Percentiles rank a stretch among this genome's conserved stretches.
These are phyloP conservation scores for Paramecium bursaria DNA, from an alignment of 73 alveolate genomes.

Conservation along the genomic window DNA sequence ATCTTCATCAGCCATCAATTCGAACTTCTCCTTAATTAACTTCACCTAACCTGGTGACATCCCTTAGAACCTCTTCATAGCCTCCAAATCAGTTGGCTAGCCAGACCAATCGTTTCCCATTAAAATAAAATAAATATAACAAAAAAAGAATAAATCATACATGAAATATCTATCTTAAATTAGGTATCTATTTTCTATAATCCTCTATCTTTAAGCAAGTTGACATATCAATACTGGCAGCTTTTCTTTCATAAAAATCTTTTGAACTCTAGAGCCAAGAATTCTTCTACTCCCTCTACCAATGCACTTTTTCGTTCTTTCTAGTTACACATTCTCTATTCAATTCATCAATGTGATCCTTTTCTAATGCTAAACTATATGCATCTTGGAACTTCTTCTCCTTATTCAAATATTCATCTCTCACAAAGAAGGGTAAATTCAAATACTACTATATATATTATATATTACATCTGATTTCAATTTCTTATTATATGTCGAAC, in stretches of 20 bases:
- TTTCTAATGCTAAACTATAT: background rate
- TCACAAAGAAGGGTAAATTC: constrained; percentile 2
- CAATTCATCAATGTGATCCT: background rate
- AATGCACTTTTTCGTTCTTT: constrained; percentile 39
- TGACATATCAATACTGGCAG: too few species aligned
- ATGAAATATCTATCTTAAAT: constrained; percentile 1
- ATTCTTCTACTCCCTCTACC: too few species aligned
- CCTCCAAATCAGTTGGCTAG: constrained; percentile 62
- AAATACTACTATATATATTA: background rate
- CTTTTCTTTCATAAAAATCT: background rate
- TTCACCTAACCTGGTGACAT: constrained; percentile 71
- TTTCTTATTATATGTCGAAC: background rate
- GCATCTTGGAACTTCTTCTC: too few species aligned
- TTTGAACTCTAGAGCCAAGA: background rate
- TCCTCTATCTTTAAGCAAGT: too few species aligned
- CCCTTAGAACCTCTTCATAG: constrained; percentile 56
- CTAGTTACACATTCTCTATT: constrained; percentile 6
- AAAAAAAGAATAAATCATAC: background rate
- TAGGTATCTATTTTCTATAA: too few species aligned
- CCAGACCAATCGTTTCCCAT: constrained; percentile 72
- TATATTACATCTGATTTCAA: background rate
- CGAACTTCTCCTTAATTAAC: constrained; percentile 69
- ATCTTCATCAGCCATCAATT: constrained; percentile 72
- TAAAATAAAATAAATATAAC: background rate
- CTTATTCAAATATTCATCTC: constrained; percentile 5